Base-by-base conservation (phyloP, 2,329 filamentous ascomycete species). In the Epichloe coenophiala region DNA sequence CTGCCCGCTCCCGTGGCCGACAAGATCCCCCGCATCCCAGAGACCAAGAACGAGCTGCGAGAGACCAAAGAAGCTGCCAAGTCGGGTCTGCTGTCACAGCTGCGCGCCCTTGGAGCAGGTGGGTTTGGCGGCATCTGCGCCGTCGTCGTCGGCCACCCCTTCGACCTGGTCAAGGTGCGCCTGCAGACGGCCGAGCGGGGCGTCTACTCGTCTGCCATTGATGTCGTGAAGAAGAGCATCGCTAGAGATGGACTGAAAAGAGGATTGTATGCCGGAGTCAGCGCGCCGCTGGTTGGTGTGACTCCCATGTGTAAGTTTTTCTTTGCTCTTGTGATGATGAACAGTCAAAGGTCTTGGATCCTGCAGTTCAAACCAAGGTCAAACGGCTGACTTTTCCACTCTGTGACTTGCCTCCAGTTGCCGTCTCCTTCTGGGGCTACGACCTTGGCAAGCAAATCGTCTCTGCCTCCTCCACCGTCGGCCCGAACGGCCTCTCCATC, bases 161-260 rank as follows among this genome's bases (percentile, higher is more conserved):
- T 98, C 65, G 93, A 98, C 67, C 76, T 98, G 60, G 91, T 97
- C 67, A 98, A 98, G 73, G 93, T 98, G 57, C 86, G 93, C 53
- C 74, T 98, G 67, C 93, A 98, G 74, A 98, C 93, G 2, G 89
- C 93, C 36, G 90, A 97, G 70, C 84, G 83, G 68, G 93, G 93
- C 47, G 86, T 95, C 37, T 98, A 98, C 71, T 84, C 75, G 37
- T 84, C 86, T 44, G 93, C 93, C 13, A 76, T 97, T 61, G 93
- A 98, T 70, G 91, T 96, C 1, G 89, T 97, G 56, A 76, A 78
- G 67, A 95, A 86, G 74, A 91, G 88, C 37, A 71, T 98, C 54
- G 90, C 90, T 31, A 79, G 86, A 54, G 91, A 97, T 68, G 93
- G 93, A 2, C 66, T 95, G 58, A 61, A 70, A 54, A 71, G 86